These are phyloP conservation scores for Xerocomus nothofagi DNA, from an alignment of 1,284 basidiomycete genomes.

Conservation along the genomic window DNA sequence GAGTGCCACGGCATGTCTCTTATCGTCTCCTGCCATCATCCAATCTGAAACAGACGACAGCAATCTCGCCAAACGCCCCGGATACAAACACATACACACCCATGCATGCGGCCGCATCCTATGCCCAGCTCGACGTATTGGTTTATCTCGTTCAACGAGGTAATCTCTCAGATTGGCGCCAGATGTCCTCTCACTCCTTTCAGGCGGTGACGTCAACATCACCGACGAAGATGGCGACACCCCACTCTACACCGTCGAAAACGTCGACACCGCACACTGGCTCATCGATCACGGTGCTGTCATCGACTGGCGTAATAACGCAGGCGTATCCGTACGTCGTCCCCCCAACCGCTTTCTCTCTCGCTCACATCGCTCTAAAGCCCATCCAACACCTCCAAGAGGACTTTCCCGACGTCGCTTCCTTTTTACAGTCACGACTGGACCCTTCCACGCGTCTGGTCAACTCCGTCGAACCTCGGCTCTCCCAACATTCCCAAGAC, in stretches of 20 bases:
- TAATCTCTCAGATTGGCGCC: constrained; percentile 27
- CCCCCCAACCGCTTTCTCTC: background rate
- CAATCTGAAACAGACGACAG: constrained; percentile 43
- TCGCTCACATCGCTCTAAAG: constrained; percentile 39
- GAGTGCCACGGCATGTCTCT: constrained; percentile 51
- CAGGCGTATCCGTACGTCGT: constrained; percentile 72
- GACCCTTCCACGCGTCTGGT: constrained; percentile 29
- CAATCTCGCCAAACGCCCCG: constrained; percentile 71
- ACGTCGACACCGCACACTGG: constrained; percentile 72
- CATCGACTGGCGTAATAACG: constrained; percentile 60
- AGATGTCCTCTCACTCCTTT: constrained; percentile 6
- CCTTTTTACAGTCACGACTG: constrained; percentile 57
- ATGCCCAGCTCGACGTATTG: constrained; percentile 76
- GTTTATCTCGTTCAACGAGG: constrained; percentile 77
- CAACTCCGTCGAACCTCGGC: constrained; percentile 31
- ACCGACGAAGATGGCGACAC: constrained; percentile 88
- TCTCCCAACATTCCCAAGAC: constrained; percentile 71
- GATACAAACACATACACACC: constrained; percentile 86
- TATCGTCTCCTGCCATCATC: constrained; percentile 4
- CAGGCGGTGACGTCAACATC: constrained; percentile 86
- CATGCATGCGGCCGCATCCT: constrained; percentile 95
- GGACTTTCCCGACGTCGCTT: constrained; percentile 78
- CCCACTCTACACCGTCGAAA: constrained; percentile 88
- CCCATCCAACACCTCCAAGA: constrained; percentile 74
- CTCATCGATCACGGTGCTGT: constrained; percentile 82